Evolutionary conservation across 2,329 filamentous ascomycete species (phyloP).

Genomic region (Mollisia scopiformis): DNA sequence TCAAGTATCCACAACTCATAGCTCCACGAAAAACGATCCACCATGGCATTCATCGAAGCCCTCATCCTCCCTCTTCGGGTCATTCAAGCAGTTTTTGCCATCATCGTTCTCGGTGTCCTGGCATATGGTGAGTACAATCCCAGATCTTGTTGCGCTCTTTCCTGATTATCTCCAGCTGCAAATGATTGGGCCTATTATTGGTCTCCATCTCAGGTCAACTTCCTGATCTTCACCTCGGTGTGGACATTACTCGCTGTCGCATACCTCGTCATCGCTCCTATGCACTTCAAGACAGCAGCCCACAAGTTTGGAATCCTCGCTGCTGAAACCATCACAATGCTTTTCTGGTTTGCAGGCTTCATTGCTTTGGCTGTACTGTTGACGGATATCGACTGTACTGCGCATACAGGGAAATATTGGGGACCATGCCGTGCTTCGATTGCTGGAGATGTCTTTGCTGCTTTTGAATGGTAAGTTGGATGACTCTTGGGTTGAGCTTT

Average conservation of each 20-base stretch:
- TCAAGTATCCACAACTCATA: conserved; percentile 1
- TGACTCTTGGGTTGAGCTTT: neutral
- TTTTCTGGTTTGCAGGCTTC: conserved; percentile 91
- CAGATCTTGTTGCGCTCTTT: conserved; percentile 1
- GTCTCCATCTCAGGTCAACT: conserved; percentile 65
- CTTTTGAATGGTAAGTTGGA: conserved; percentile 48
- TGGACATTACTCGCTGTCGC: conserved; percentile 75
- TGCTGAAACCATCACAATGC: conserved; percentile 72
- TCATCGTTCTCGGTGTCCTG: conserved; percentile 76
- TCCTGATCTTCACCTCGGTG: conserved; percentile 77
- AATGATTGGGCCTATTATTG: conserved; percentile 46
- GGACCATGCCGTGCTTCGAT: conserved; percentile 26
- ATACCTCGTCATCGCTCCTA: conserved; percentile 71
- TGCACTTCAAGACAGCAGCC: conserved; percentile 61
- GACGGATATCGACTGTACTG: conserved; percentile 57
- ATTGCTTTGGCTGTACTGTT: conserved; percentile 74
- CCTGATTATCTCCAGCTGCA: conserved; percentile 51
- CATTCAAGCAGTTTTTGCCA: conserved; percentile 66
- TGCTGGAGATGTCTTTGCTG: conserved; percentile 49
- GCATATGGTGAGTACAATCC: conserved; percentile 63
- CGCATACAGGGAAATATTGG: conserved; percentile 34
- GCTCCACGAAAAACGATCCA: conserved; percentile 23
- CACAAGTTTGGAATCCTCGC: conserved; percentile 68
- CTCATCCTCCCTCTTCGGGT: conserved; percentile 67
- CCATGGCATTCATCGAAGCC: conserved; percentile 50